Evolutionary conservation across 2,329 filamentous ascomycete genomes (phyloP).

Genomic region (Xylariaceae sp.): DNA sequence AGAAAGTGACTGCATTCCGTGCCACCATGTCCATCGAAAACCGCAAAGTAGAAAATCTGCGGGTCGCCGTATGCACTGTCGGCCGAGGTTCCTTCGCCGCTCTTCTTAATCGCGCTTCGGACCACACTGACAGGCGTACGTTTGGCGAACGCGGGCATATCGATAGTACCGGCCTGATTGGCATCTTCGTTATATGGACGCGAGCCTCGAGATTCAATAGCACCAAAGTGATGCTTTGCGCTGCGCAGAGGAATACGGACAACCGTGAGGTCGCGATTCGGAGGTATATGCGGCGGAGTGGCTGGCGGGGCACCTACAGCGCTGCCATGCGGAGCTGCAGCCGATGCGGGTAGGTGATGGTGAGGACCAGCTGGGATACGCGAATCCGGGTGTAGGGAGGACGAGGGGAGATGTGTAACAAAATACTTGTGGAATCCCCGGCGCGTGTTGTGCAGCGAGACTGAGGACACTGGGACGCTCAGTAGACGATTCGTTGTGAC

Average conservation of each 20-base stretch:
- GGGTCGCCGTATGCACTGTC: conserved; percentile 81
- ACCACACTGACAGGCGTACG: conserved; percentile 62
- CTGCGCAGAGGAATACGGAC: conserved; percentile 90
- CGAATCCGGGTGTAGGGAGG: conserved; percentile 85
- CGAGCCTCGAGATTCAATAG: conserved; percentile 70
- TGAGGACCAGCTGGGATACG: conserved; percentile 58
- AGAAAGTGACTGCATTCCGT: conserved; percentile 83
- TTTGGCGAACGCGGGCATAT: conserved; percentile 88
- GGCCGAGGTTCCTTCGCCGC: conserved; percentile 60
- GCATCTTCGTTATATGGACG: conserved; percentile 90
- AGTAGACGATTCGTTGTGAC: not conserved
- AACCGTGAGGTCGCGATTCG: conserved; percentile 75
- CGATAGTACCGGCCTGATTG: conserved; percentile 88
- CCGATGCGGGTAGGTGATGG: conserved; percentile 81
- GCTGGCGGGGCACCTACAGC: conserved; percentile 50
- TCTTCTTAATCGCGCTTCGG: conserved; percentile 41
- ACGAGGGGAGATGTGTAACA: conserved; percentile 89
- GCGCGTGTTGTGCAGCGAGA: conserved; percentile 25
- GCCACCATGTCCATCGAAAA: conserved; percentile 95
- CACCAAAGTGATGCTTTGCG: conserved; percentile 95
- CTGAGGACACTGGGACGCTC: not conserved
- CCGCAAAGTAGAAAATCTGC: conserved; percentile 94
- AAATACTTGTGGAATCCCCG: conserved; percentile 90
- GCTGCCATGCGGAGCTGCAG: conserved; percentile 70
- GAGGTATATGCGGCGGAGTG: conserved; percentile 54